phyloP scores from a whole-genome alignment of 768 basidiomycete genomes.

The Rhodosporidiobolus odoratus region DNA sequence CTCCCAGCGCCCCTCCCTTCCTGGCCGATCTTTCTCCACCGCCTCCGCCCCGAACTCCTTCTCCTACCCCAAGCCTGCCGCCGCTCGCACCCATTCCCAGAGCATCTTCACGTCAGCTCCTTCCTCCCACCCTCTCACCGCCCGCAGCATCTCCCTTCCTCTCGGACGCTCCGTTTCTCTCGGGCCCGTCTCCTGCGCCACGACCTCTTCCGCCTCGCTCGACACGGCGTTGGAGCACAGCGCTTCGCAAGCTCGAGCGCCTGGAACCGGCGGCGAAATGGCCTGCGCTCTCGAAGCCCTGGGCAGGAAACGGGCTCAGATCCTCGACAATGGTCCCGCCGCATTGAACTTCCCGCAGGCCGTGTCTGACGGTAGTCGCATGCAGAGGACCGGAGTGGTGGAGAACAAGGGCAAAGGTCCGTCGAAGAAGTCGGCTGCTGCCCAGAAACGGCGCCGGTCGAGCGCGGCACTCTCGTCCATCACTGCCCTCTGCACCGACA shows the following conservation, averaged over 20 bases:
- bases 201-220: neutral
- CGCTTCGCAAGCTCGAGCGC: neutral
- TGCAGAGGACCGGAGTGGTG: neutral
- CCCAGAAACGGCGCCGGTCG: neutral
- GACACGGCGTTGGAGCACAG: neutral
- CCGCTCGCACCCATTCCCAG: neutral
- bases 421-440: neutral
- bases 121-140: neutral
- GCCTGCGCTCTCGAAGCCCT: conserved; percentile 25
- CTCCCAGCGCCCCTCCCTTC: neutral
- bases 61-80: neutral
- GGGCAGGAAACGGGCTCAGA: conserved; percentile 25
- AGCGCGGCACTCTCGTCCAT: neutral
- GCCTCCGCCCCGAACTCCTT: conserved; percentile 10
- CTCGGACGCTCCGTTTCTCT: conserved; percentile 3
- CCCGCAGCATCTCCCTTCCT: conserved; percentile 10
- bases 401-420: neutral
- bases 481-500: neutral
- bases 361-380: neutral
- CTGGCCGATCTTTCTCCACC: neutral
- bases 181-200: conserved; percentile 1
- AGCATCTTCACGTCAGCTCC: neutral
- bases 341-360: too few species aligned
- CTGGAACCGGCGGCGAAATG: conserved; percentile 4
- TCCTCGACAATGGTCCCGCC: conserved; percentile 5